Evolutionary conservation across 768 basidiomycete species (phyloP).

Genomic region (Galerina sulciceps): DNA sequence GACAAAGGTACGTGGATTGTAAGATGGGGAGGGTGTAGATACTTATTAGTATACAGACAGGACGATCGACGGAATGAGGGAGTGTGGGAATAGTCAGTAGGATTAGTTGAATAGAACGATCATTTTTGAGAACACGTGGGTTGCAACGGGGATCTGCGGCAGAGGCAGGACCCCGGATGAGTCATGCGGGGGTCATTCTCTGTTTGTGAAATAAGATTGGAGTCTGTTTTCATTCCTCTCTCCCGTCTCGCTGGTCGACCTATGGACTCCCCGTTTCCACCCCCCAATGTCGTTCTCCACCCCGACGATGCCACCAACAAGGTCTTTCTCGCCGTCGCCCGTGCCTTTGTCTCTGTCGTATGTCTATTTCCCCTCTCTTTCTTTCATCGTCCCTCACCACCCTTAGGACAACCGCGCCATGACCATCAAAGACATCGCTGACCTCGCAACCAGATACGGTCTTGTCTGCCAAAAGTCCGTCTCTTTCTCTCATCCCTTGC

Average conservation of each 20-base stretch:
- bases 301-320: slow-evolving; percentile 75
- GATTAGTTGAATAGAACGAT: slow-evolving; percentile 4
- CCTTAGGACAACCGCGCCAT: slow-evolving; percentile 78
- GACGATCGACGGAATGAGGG: too few relatives aligned
- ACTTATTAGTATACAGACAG: too few relatives aligned
- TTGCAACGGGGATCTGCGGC: slow-evolving; percentile 30
- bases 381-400: slow-evolving; percentile 20
- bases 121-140: not conserved
- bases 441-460: slow-evolving; percentile 66
- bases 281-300: slow-evolving; percentile 68
- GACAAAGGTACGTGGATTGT: too few relatives aligned
- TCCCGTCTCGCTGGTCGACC: slow-evolving; percentile 12
- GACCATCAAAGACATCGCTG: slow-evolving; percentile 86
- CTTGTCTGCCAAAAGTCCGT: slow-evolving; percentile 76
- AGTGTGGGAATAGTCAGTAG: too few relatives aligned
- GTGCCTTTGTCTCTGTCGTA: slow-evolving; percentile 76
- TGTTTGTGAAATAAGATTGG: slow-evolving; percentile 1
- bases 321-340: slow-evolving; percentile 74
- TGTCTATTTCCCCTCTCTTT: slow-evolving; percentile 29
- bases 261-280: slow-evolving; percentile 49
- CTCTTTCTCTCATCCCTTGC: slow-evolving; percentile 8
- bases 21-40: too few relatives aligned
- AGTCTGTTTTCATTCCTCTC: slow-evolving; percentile 30
- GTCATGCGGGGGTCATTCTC: not conserved
- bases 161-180: slow-evolving; percentile 28